phyloP scores from a whole-genome alignment of 2,329 filamentous ascomycete genomes.

The Talaromyces sp. region DNA sequence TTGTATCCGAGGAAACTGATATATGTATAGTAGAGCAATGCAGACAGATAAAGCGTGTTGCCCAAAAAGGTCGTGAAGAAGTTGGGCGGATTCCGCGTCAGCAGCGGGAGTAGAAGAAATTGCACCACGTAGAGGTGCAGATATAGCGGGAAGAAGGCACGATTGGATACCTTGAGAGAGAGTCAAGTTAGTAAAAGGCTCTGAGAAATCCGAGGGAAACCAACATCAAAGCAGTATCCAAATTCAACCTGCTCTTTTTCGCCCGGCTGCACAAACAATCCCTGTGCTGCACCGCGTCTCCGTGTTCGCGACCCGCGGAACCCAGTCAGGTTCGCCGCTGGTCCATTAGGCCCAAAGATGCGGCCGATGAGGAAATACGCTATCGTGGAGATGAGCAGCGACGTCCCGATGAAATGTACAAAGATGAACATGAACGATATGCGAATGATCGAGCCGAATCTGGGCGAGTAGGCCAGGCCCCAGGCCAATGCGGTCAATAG shows the following conservation, averaged over 20 bases:
- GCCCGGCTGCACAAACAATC: constrained; percentile 55
- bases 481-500: constrained; percentile 51
- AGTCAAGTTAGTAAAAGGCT: not conserved
- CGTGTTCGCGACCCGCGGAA: constrained; percentile 42
- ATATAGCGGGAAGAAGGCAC: constrained; percentile 65
- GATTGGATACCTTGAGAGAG: constrained; percentile 52
- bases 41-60: constrained; percentile 63
- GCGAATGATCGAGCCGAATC: constrained; percentile 43
- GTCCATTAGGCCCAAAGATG: constrained; percentile 54
- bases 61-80: constrained; percentile 53
- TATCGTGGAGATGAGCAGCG: constrained; percentile 56
- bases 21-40: constrained; percentile 62
- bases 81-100: constrained; percentile 38
- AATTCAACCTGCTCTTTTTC: constrained; percentile 61
- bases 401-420: constrained; percentile 59
- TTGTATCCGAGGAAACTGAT: constrained; percentile 68
- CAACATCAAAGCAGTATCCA: constrained; percentile 66
- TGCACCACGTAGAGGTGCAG: constrained; percentile 64
- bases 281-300: constrained; percentile 47
- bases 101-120: constrained; percentile 61
- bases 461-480: constrained; percentile 53
- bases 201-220: constrained; percentile 16
- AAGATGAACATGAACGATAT: constrained; percentile 48
- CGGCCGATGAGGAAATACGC: constrained; percentile 62
- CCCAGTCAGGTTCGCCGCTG: constrained; percentile 41